Percentiles rank a stretch among this genome's conserved stretches.
phyloP scores from a whole-genome alignment of 495 filamentous ascomycete genomes.

The Elasticomyces elasticus region DNA sequence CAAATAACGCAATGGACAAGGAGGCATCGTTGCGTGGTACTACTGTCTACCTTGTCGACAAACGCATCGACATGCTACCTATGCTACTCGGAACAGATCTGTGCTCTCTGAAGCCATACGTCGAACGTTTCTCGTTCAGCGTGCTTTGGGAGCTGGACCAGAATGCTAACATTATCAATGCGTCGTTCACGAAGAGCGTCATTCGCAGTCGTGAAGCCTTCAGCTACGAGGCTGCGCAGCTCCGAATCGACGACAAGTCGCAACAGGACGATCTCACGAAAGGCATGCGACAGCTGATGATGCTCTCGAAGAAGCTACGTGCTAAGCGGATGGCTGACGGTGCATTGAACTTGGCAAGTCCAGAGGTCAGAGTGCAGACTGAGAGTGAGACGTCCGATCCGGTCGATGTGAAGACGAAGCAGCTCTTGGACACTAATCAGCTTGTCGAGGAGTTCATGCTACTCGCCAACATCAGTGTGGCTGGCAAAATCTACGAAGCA shows the following conservation, averaged over 20 bases:
- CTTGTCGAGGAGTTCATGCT: slow-evolving; percentile 99
- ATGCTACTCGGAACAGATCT: slow-evolving; percentile 90
- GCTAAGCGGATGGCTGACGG: slow-evolving; percentile 94
- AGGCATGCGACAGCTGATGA: slow-evolving; percentile 79
- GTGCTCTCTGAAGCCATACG: slow-evolving; percentile 93
- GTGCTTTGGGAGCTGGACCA: slow-evolving; percentile 85
- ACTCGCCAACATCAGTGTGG: slow-evolving; percentile 92
- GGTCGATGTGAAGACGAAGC: slow-evolving; percentile 89
- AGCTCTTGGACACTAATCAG: slow-evolving; percentile 89
- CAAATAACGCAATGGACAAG: slow-evolving; percentile 90
- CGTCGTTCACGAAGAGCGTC: slow-evolving; percentile 88
- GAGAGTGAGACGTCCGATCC: slow-evolving; percentile 94
- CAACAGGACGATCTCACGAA: slow-evolving; percentile 79
- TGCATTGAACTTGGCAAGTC: slow-evolving; percentile 86
- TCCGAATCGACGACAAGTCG: slow-evolving; percentile 78
- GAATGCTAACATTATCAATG: slow-evolving; percentile 71
- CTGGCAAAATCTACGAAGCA: slow-evolving; percentile 70
- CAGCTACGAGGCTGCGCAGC: slow-evolving; percentile 90
- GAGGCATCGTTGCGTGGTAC: slow-evolving; percentile 91
- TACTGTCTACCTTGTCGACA: slow-evolving; percentile 95
- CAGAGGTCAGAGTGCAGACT: slow-evolving; percentile 86
- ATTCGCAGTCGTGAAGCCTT: slow-evolving; percentile 97
- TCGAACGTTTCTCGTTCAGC: slow-evolving; percentile 95
- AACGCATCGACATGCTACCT: slow-evolving; percentile 98
- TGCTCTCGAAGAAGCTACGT: slow-evolving; percentile 85